Conservation (phyloP, 1,284 basidiomycete species). For the Stygiomarasmius scandens region DNA sequence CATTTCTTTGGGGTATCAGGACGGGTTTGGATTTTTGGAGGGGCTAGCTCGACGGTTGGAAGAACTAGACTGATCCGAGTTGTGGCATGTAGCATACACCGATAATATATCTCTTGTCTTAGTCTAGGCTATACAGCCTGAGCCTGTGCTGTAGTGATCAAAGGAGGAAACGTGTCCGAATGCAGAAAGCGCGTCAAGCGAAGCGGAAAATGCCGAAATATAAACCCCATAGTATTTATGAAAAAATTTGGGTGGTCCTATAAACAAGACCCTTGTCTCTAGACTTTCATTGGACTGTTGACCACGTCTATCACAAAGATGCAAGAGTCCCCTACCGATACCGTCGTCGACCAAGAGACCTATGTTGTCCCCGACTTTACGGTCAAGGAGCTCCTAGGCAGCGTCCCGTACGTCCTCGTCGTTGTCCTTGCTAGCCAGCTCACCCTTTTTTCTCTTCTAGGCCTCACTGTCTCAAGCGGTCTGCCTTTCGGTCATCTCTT, state of each 20-base stretch:
- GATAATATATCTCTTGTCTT: no score
- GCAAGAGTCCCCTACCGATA: conserved; percentile 34
- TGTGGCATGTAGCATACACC: not conserved
- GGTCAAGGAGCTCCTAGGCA: conserved; percentile 84
- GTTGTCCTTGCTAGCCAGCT: conserved; percentile 3
- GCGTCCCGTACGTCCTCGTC: conserved; percentile 75
- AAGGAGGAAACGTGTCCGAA: not conserved
- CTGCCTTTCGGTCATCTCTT: conserved; percentile 79
- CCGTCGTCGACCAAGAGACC: conserved; percentile 58
- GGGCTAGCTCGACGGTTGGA: conserved; percentile 56
- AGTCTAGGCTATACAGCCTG: not conserved
- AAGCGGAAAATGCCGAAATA: conserved; percentile 9
- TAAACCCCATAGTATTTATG: conserved; percentile 5
- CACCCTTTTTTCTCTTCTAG: conserved; percentile 41
- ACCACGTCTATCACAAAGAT: conserved; percentile 26
- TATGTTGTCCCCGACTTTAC: conserved; percentile 80
- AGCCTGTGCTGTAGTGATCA: not conserved
- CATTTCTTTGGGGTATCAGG: conserved; percentile 33
- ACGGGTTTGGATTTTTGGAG: conserved; percentile 71
- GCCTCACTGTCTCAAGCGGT: conserved; percentile 91
- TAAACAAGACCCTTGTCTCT: not conserved
- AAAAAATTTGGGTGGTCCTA: not conserved
- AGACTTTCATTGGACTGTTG: conserved; percentile 10
- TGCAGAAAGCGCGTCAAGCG: not conserved
- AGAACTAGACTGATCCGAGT: conserved; percentile 26